A percentile compares a stretch with the other conserved stretches of the same genome.
Evolutionary conservation across 768 basidiomycete genomes (phyloP).

Genomic region (Omphalotus guepiniiformis): DNA sequence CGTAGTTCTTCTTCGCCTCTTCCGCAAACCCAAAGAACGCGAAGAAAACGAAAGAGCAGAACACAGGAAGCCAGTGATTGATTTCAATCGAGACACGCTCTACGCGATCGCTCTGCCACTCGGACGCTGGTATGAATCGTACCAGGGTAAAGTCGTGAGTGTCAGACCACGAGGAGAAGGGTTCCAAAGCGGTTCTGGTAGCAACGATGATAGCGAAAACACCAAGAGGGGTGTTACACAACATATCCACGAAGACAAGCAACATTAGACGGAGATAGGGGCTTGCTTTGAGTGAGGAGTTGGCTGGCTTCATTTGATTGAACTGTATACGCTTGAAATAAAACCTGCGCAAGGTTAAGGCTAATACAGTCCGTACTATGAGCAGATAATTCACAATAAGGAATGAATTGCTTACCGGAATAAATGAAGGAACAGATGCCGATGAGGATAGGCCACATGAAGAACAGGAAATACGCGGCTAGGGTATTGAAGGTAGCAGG

Average conservation of each 20-base stretch:
- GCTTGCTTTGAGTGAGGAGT: constrained; percentile 24
- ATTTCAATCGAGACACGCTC: constrained; percentile 24
- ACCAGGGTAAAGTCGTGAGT: constrained; percentile 35
- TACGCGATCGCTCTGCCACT: constrained; percentile 31
- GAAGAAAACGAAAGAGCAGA: constrained; percentile 37
- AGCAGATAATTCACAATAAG: background rate
- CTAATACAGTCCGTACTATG: background rate
- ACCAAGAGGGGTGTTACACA: constrained; percentile 37
- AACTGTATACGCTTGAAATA: constrained; percentile 3
- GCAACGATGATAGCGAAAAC: constrained; percentile 28
- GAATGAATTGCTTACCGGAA: constrained; percentile 20
- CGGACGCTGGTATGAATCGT: constrained; percentile 37
- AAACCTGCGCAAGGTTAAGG: constrained; percentile 3
- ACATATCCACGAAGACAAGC: constrained; percentile 37
- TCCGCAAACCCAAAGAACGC: constrained; percentile 42
- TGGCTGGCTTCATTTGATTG: constrained; percentile 4
- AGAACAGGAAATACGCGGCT: constrained; percentile 22
- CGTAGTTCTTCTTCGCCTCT: constrained; percentile 22
- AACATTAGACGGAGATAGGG: constrained; percentile 49
- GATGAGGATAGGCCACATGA: constrained; percentile 26
- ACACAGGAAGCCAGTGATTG: constrained; percentile 35
- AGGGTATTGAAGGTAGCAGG: constrained; percentile 27
- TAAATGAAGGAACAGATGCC: constrained; percentile 29
- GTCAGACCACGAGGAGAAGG: constrained; percentile 41
- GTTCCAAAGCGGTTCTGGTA: constrained; percentile 20